Evolutionary conservation across 495 filamentous ascomycete genomes (phyloP), one percentile per base, ranked within the genome.

Genomic region (Platismatia glauca): DNA sequence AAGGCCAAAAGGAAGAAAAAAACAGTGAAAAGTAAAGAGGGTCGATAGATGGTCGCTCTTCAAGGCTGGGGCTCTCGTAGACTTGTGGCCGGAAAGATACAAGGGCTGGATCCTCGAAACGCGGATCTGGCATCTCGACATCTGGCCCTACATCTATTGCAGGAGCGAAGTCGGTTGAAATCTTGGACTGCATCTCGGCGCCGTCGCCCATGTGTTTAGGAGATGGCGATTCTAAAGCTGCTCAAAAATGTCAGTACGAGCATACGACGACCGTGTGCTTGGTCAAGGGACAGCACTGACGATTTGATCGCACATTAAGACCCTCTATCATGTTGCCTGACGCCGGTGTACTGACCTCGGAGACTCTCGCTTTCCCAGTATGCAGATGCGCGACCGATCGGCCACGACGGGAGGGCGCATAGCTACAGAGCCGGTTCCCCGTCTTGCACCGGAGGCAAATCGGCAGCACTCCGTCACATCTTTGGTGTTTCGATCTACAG

Each of bases 401-500:
- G 48, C 48, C 48, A 31, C 48, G 48, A 52, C 48, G 48, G 16
- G 48, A 52, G 48, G 48, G 13, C 5, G 27, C 48, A 18, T 52
- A 52, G 48, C 12, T 52, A 27, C 48, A 52, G 16, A 27, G 18
- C 27, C 27, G 13, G 22, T 52, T 52, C 27, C 22, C 27, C 27
- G 29, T 52, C 27, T 52, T 52, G 27, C 48, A 52, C 29, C 48
- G 48, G 27, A 16, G 4, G 27, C 48, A 52, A 18, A 31, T 18
- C 48, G 48, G 48, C 27, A 29, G 24, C 13, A 4, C 5, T 31
- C 48, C 48, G 31, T 52, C 48, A 52, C 48, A 52, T 16, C 48
- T 29, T 52, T 52, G 48, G 48, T 52, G 48, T 52, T 31, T 52
- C 6, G 48, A 52, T 52, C 48, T 52, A 18, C 48, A 52, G 27